phyloP scores from a whole-genome alignment of 768 basidiomycete genomes.

The Pleurotus platypus region DNA sequence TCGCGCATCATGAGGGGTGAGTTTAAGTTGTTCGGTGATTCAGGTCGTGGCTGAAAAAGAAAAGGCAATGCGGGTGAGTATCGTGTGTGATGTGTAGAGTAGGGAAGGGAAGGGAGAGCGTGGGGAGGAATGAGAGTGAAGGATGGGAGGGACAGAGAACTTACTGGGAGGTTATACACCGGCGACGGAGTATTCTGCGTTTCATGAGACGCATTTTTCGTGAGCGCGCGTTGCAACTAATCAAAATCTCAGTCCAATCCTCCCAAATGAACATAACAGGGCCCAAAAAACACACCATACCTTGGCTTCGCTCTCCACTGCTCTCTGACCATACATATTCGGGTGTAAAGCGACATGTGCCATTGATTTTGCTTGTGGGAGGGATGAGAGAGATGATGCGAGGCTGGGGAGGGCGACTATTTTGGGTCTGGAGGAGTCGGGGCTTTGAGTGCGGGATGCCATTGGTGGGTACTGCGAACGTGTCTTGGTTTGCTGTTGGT shows the following conservation, averaged over 20 bases:
- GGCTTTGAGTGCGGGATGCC: conserved; percentile 29
- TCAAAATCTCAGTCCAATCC: conserved; percentile 8
- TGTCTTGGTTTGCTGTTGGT: too few relatives aligned
- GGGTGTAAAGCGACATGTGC: conserved; percentile 64
- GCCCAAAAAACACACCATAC: conserved; percentile 28
- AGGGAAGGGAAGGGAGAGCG: too few relatives aligned
- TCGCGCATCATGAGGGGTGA: conserved; percentile 56
- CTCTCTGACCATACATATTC: conserved; percentile 63
- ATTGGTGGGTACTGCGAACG: conserved; percentile 16
- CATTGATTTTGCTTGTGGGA: conserved; percentile 72
- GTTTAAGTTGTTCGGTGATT: conserved; percentile 30
- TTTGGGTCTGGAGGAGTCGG: conserved; percentile 38
- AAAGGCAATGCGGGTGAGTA: too few relatives aligned
- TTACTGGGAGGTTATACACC: conserved; percentile 34
- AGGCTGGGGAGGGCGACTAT: conserved; percentile 70
- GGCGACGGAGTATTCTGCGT: conserved; percentile 28
- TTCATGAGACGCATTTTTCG: conserved; percentile 41
- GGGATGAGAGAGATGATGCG: conserved; percentile 60
- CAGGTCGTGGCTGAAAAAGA: conserved; percentile 22
- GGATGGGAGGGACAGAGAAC: too few relatives aligned
- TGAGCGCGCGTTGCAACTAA: conserved; percentile 62
- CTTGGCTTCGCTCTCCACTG: conserved; percentile 75
- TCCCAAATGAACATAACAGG: background rate
- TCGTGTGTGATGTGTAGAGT: too few relatives aligned
- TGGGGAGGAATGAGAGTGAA: too few relatives aligned